A percentile compares a stretch with the other conserved stretches of the same genome.
These are phyloP conservation scores for Cyclostephanos tholiformis DNA, from an alignment of 108 stramenopile genomes.

Conservation along the genomic window DNA sequence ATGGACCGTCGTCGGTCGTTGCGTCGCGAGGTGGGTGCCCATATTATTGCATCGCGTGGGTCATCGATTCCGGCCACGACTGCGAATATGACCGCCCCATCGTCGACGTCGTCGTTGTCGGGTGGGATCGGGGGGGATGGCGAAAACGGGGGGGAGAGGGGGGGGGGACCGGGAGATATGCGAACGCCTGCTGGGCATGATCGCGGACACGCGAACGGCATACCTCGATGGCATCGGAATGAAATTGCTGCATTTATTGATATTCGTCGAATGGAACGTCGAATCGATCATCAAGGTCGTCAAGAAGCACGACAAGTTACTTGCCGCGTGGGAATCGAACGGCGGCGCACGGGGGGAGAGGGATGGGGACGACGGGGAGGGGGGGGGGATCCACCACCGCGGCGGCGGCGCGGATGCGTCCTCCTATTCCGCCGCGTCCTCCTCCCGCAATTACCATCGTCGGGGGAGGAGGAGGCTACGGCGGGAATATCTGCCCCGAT, in stretches of 20 bases:
- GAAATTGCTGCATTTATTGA: conserved; percentile 55
- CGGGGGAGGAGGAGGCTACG: conserved; percentile 15
- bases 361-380: background rate
- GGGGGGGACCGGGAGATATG: conserved; percentile 1
- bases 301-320: conserved; percentile 84
- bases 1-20: conserved; percentile 20
- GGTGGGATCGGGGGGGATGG: background rate
- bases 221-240: conserved; percentile 42
- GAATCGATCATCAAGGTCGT: conserved; percentile 78
- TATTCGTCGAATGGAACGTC: conserved; percentile 67
- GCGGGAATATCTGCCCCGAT: conserved; percentile 41
- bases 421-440: conserved; percentile 11
- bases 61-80: too few relatives aligned
- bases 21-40: background rate
- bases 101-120: too few relatives aligned
- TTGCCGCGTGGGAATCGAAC: conserved; percentile 24
- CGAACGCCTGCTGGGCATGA: conserved; percentile 7
- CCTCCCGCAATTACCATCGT: conserved; percentile 31
- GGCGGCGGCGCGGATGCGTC: conserved; percentile 1
- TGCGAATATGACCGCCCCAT: too few relatives aligned
- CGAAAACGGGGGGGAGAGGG: background rate
- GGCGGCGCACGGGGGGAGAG: background rate
- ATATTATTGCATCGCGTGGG: conserved; percentile 1
- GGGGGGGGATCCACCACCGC: too few relatives aligned
- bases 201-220: conserved; percentile 23